Evolutionary conservation across 2,329 filamentous ascomycete species (phyloP).

Genomic region (Aspergillus phoenicis): DNA sequence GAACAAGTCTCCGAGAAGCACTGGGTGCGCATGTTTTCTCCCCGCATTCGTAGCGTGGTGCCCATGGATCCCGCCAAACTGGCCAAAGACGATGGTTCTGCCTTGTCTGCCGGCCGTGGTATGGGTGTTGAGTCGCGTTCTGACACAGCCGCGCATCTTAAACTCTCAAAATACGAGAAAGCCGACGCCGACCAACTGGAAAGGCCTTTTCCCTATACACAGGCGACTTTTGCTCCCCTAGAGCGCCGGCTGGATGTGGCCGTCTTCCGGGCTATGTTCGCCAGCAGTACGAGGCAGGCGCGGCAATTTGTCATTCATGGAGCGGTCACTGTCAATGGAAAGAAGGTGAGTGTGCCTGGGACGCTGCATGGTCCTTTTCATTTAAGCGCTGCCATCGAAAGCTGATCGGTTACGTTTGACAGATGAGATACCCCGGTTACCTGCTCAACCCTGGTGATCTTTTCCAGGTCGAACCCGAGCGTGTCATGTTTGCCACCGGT

Average conservation of each 20-base stretch:
- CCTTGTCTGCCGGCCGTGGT: conserved; percentile 80
- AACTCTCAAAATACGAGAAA: background rate
- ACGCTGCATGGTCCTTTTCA: background rate
- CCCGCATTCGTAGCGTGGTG: conserved; percentile 77
- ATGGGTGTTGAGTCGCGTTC: conserved; percentile 60
- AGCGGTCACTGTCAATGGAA: conserved; percentile 91
- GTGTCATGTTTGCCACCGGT: conserved; percentile 86
- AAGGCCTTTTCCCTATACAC: conserved; percentile 72
- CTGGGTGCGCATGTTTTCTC: conserved; percentile 91
- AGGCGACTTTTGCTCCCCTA: conserved; percentile 90
- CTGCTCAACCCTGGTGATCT: conserved; percentile 95
- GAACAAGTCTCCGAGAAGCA: conserved; percentile 90
- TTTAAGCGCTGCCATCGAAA: background rate
- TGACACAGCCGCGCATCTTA: too few relatives aligned
- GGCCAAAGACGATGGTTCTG: conserved; percentile 77
- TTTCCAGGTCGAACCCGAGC: conserved; percentile 91
- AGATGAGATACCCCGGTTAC: conserved; percentile 94
- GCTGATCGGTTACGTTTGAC: conserved; percentile 14
- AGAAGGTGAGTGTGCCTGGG: conserved; percentile 64
- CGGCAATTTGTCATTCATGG: conserved; percentile 94
- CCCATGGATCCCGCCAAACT: conserved; percentile 82
- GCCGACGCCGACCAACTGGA: conserved; percentile 16
- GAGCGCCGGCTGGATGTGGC: conserved; percentile 93
- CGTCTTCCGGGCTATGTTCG: conserved; percentile 89
- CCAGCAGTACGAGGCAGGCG: conserved; percentile 88